Conservation (phyloP, 2,329 filamentous ascomycete species). For the Hypomyces perniciosus region DNA sequence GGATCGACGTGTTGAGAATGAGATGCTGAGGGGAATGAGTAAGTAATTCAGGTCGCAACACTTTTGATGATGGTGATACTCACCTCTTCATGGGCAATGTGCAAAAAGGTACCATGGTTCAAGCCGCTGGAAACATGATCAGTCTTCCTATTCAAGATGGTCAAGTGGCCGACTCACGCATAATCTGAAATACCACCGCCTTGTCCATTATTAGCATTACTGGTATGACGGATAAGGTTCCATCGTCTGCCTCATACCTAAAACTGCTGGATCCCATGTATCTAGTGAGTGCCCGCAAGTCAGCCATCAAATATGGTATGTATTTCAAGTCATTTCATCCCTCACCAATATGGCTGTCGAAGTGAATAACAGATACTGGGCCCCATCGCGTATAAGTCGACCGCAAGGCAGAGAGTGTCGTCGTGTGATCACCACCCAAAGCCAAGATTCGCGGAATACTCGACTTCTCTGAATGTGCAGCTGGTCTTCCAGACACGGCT, state of each 20-base stretch:
- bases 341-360: conserved; percentile 51
- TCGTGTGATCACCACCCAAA: conserved; percentile 64
- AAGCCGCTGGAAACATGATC: conserved; percentile 9
- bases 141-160: background rate
- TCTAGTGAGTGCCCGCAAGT: conserved; percentile 5
- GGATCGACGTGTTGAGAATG: conserved; percentile 65
- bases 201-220: background rate
- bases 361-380: conserved; percentile 62
- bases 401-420: conserved; percentile 60
- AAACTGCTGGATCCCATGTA: conserved; percentile 18
- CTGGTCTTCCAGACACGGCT: conserved; percentile 12
- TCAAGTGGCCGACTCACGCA: conserved; percentile 4
- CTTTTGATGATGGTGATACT: background rate
- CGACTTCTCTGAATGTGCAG: conserved; percentile 11
- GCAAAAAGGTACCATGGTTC: conserved; percentile 23
- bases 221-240: background rate
- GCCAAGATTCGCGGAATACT: conserved; percentile 43
- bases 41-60: background rate
- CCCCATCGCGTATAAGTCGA: conserved; percentile 55
- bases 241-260: conserved; percentile 9
- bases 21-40: conserved; percentile 31
- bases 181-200: conserved; percentile 19
- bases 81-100: conserved; percentile 20
- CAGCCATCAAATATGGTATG: background rate
- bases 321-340: background rate